Evolutionary conservation across 1,139 yeast genomes (phyloP), one percentile per base, ranked within the genome.

Genomic region (Zygotorulaspora mrakii): DNA sequence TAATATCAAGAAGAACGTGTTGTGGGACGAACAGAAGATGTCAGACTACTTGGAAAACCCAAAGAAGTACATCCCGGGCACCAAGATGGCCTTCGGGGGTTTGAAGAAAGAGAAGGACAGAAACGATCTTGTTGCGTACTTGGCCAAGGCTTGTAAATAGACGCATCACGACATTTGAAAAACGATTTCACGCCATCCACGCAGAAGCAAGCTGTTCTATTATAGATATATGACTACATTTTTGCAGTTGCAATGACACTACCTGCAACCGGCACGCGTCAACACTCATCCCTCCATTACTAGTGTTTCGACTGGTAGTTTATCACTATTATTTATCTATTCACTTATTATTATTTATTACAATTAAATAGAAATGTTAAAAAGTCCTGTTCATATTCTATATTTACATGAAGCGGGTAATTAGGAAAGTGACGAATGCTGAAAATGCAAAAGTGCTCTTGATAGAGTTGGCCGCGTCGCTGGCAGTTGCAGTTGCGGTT

Each of bases 11-110:
- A 88, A 88, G 76, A 95, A 89, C 65, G 94, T 89, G 53, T 61
- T 59, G 49, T 91, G 98, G 98, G 58, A 65, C 55, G 94, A 81
- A 66, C 91, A 88, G 67, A 78, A 88, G 69, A 78, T 91, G 83
- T 77, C 82, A 61, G 95, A 85, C 69, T 91, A 91, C 82, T 82
- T 91, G 71, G 95, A 84, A 74, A 94, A 91, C 86, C 98, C 98
- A 76, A 91, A 91, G 95, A 91, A 91, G 77, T 91, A 88, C 77
- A 88, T 91, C 61, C 98, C 98, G 66, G 98, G 98, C 72, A 91
- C 97, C 76, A 91, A 91, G 83, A 91, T 91, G 98, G 98, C 98
- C 55, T 91, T 91, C 64, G 98, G 96, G 75, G 98, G 98, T 74
- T 82, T 91, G 72, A 91, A 91, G 91, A 91, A 91, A 81, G 81